A percentile compares a stretch with the other conserved stretches of the same genome.
These are phyloP conservation scores for Nannizziopsis barbatae DNA, from an alignment of 2,329 filamentous ascomycete genomes.

Conservation along the genomic window DNA sequence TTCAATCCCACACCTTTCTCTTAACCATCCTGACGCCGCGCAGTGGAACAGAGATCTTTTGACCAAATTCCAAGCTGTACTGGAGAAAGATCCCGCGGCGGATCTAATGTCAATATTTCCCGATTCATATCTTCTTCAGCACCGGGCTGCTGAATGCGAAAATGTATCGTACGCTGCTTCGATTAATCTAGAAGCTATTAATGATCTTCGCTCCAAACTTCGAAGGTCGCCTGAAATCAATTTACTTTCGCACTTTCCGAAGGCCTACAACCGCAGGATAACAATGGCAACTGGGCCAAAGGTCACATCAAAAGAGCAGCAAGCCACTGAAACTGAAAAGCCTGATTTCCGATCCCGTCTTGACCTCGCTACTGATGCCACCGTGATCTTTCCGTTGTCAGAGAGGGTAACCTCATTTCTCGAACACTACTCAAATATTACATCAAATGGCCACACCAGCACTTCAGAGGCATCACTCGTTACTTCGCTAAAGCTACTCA, in stretches of 20 bases:
- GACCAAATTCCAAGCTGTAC: constrained; percentile 15
- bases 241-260: constrained; percentile 17
- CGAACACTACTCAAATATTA: constrained; percentile 7
- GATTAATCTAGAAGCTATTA: constrained; percentile 16
- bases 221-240: constrained; percentile 17
- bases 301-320: constrained; percentile 1
- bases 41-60: constrained; percentile 20
- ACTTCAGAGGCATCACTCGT: constrained; percentile 12
- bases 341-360: constrained; percentile 20
- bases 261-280: constrained; percentile 17
- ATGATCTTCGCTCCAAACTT: constrained; percentile 15
- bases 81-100: constrained; percentile 17
- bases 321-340: background rate
- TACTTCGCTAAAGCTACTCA: constrained; percentile 16
- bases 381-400: constrained; percentile 20
- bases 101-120: constrained; percentile 20
- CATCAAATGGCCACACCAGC: background rate
- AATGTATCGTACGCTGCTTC: constrained; percentile 14
- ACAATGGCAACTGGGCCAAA: constrained; percentile 16
- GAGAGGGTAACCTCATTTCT: constrained; percentile 16
- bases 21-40: constrained; percentile 11
- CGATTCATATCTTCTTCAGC: constrained; percentile 16
- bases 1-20: too few relatives aligned
- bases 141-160: constrained; percentile 13
- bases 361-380: constrained; percentile 17